Conservation (phyloP, 2,329 filamentous ascomycete genomes). For the Penicillium janthinellum region DNA sequence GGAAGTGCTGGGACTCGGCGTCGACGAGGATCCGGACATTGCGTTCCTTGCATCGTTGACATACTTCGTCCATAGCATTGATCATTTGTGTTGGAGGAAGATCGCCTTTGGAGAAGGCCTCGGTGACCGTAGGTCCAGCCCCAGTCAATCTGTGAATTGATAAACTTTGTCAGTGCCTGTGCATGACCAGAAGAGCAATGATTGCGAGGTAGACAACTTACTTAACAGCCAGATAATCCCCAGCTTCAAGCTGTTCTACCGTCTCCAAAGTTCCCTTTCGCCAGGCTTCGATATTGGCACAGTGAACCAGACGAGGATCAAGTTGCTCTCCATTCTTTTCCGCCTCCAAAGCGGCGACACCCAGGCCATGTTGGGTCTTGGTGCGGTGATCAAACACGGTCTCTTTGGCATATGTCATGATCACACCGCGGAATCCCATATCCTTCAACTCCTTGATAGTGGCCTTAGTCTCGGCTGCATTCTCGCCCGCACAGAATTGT, state of each 20-base stretch:
- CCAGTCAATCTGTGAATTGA: slow-evolving; percentile 64
- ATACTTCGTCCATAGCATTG: slow-evolving; percentile 72
- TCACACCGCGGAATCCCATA: slow-evolving; percentile 80
- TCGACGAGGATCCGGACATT: slow-evolving; percentile 78
- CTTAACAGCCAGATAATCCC: slow-evolving; percentile 69
- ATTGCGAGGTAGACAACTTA: slow-evolving; percentile 12
- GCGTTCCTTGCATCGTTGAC: slow-evolving; percentile 56
- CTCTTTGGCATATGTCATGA: slow-evolving; percentile 81
- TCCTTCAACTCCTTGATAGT: slow-evolving; percentile 68
- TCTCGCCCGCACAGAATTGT: slow-evolving; percentile 88
- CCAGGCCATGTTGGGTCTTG: slow-evolving; percentile 25
- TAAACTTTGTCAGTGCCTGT: neutral
- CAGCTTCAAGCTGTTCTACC: slow-evolving; percentile 50
- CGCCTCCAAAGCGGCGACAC: slow-evolving; percentile 18
- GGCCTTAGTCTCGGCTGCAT: slow-evolving; percentile 63
- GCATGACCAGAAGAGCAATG: neutral
- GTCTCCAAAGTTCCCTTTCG: slow-evolving; percentile 73
- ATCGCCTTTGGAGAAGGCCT: slow-evolving; percentile 63
- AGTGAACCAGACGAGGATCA: slow-evolving; percentile 15
- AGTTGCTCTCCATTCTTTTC: slow-evolving; percentile 10
- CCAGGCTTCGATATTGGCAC: slow-evolving; percentile 59
- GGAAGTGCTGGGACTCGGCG: slow-evolving; percentile 78
- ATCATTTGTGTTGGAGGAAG: slow-evolving; percentile 66
- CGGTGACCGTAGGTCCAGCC: slow-evolving; percentile 70
- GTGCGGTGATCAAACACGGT: slow-evolving; percentile 61